Conservation (phyloP, 2,329 filamentous ascomycete genomes). For the Leptographium lundbergii region DNA sequence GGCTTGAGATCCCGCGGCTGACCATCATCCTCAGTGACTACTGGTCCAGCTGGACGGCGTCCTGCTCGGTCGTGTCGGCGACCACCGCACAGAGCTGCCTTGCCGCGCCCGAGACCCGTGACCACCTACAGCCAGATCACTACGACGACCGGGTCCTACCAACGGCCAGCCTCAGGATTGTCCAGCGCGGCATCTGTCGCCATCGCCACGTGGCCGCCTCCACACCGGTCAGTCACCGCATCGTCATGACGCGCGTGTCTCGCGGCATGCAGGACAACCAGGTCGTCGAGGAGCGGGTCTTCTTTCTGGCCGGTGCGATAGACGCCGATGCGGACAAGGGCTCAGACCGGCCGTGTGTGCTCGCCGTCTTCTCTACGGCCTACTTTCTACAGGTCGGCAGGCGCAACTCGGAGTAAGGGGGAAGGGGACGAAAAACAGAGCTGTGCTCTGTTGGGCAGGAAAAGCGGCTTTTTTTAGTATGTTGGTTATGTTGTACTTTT, state of each 20-base stretch:
- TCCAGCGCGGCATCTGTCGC: background rate
- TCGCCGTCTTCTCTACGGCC: background rate
- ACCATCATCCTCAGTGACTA: background rate
- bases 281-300: slow-evolving; percentile 5
- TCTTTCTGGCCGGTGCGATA: background rate
- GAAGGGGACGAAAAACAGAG: too few species aligned
- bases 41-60: slow-evolving; percentile 5
- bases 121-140: background rate
- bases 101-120: too few species aligned
- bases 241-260: slow-evolving; percentile 4
- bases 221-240: background rate
- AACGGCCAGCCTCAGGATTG: background rate
- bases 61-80: background rate
- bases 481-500: background rate
- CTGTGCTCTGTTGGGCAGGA: too few species aligned
- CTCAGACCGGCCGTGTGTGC: background rate
- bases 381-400: background rate
- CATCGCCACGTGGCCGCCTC: background rate
- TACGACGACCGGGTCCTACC: background rate
- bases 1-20: background rate
- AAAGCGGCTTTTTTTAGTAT: background rate
- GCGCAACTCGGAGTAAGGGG: background rate
- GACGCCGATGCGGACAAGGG: background rate
- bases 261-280: background rate
- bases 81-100: background rate